Percentiles rank a stretch among this genome's conserved stretches.
Evolutionary conservation across 306 rosid genomes (phyloP).

Genomic region (Acacia acuminata): DNA sequence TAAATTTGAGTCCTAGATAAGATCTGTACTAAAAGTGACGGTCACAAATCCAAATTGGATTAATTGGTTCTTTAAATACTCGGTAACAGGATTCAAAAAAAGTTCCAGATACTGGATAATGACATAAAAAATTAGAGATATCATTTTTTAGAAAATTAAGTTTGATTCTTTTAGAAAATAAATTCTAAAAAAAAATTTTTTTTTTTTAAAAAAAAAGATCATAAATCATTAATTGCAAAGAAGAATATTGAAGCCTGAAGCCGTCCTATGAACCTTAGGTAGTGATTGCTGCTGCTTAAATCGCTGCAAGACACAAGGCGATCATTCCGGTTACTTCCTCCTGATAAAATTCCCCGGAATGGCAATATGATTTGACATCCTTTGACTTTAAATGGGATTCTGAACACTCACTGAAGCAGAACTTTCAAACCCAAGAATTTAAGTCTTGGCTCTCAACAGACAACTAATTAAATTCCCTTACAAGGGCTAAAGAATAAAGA

Average conservation of each 20-base stretch:
- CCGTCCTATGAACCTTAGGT: slow-evolving; percentile 42
- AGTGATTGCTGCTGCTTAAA: slow-evolving; percentile 30
- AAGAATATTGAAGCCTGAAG: slow-evolving; percentile 29
- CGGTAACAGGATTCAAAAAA: too few species aligned
- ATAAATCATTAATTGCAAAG: background rate
- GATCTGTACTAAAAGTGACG: too few species aligned
- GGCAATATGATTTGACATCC: slow-evolving; percentile 43
- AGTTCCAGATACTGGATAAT: too few species aligned
- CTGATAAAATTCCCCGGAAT: slow-evolving; percentile 28
- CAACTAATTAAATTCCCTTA: slow-evolving; percentile 38
- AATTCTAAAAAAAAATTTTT: background rate
- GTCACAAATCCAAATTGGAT: too few species aligned
- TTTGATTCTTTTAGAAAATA: background rate
- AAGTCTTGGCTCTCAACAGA: slow-evolving; percentile 36
- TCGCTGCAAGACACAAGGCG: slow-evolving; percentile 44
- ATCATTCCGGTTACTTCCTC: slow-evolving; percentile 36
- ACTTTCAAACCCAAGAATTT: slow-evolving; percentile 36
- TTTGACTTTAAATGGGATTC: slow-evolving; percentile 38
- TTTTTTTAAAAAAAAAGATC: background rate
- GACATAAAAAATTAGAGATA: background rate
- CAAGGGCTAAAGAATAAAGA: slow-evolving; percentile 35
- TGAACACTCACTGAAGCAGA: slow-evolving; percentile 35
- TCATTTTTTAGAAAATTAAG: background rate
- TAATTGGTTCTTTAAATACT: too few species aligned
- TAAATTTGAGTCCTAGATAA: too few species aligned